These are phyloP conservation scores for Passiflora organensis DNA, from an alignment of 345 rosid genomes.

Conservation along the genomic window DNA sequence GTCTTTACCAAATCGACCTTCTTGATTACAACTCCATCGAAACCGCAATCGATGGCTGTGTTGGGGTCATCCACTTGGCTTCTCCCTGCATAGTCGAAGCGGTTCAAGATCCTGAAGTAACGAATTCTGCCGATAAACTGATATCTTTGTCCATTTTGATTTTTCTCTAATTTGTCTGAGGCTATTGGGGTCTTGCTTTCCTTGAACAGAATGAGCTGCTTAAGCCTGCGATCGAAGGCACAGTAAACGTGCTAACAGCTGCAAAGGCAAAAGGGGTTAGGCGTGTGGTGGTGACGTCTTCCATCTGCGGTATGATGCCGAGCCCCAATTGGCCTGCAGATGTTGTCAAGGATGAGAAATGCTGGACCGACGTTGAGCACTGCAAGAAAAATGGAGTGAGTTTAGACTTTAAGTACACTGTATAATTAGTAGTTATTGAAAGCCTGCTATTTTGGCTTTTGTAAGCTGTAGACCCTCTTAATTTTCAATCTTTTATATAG, in stretches of 20 bases:
- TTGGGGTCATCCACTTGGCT: constrained; percentile 88
- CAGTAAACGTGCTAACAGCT: constrained; percentile 64
- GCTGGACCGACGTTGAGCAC: constrained; percentile 76
- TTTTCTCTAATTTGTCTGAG: too few relatives aligned
- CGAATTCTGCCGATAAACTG: background rate
- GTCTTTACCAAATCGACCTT: constrained; percentile 79
- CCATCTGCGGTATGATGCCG: constrained; percentile 66
- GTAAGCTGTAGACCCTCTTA: too few relatives aligned
- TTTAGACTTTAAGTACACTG: too few relatives aligned
- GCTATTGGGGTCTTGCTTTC: too few relatives aligned
- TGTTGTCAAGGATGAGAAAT: constrained; percentile 63
- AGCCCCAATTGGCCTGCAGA: constrained; percentile 88
- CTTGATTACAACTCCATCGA: constrained; percentile 62
- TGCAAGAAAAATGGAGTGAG: constrained; percentile 65
- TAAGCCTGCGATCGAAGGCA: constrained; percentile 86
- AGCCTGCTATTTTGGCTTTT: too few relatives aligned
- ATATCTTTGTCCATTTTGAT: too few relatives aligned
- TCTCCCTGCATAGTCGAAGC: constrained; percentile 78
- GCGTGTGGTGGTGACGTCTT: constrained; percentile 90
- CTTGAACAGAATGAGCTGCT: constrained; percentile 56
- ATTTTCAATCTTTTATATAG: too few relatives aligned
- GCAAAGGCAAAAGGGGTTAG: constrained; percentile 64
- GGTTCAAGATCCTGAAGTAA: constrained; percentile 75
- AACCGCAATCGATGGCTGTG: constrained; percentile 60
- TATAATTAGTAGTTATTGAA: too few relatives aligned